Evolutionary conservation across 2,329 filamentous ascomycete genomes (phyloP), one percentile per base, ranked within the genome.

Genomic region (Dothideomycetes sp.): DNA sequence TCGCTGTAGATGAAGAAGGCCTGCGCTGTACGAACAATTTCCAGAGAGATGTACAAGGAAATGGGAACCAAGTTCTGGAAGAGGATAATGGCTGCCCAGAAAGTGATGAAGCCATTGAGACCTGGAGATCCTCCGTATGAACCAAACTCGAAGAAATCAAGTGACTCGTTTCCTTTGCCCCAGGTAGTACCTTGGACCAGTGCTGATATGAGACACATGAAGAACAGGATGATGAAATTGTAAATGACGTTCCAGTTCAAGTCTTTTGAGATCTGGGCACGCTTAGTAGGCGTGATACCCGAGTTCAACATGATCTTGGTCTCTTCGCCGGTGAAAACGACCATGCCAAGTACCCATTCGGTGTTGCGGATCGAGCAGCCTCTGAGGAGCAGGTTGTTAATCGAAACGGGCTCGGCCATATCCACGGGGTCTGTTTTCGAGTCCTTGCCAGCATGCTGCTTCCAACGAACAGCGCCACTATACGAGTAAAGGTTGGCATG

Each of bases 231-330:
- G 53, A 83, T 69, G 57, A 98, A 96, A 64, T 98, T 98, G 73
- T 88, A 94, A 46, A 96, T 74, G 60, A 98, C 88, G 61, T 94
- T 94, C 75, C 86, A 93, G 67, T 98, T 98, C 51, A 98, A 74
- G 59, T 94, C 88, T 48, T 86, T 82, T 39, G 88, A 85, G 53
- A 98, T 88, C 51, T 85, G 80, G 25, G 91, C 78, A 47, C 89
- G 83, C 68, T 98, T 98, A 59, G 79, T 94, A 10, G 93, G 91
- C 1, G 91, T 98, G 47, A 89, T 82, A 45, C 91, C 91, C 19
- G 91, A 84, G 59, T 98, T 98, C 68, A 95, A 83, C 91, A 98
- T 98, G 60, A 95, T 96, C 67, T 96, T 98, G 23, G 89, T 94
- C 60, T 98, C 89, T 56, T 88, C 80, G 23, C 91, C 91, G 11